A percentile compares a stretch with the other conserved stretches of the same genome.
These are phyloP conservation scores for Boehmeria nivea DNA, from an alignment of 306 rosid species.

Conservation along the genomic window DNA sequence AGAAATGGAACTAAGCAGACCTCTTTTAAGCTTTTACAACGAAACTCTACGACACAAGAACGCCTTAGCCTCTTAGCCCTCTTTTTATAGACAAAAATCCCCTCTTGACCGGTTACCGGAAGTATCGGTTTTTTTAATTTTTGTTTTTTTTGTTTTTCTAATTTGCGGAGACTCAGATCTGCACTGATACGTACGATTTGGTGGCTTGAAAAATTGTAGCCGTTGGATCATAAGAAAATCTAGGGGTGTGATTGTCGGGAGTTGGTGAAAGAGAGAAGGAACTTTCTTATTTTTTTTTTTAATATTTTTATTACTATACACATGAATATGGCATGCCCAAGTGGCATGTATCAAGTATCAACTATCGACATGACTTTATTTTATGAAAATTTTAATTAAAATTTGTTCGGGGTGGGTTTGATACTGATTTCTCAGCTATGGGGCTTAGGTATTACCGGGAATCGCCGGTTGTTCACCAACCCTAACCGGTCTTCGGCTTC, in stretches of 20 bases:
- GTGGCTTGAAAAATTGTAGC: not conserved
- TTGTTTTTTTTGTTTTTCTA: not conserved
- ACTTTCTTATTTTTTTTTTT: not conserved
- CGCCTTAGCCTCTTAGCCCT: not conserved
- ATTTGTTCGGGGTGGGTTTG: too few relatives aligned
- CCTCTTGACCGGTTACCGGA: slow-evolving; percentile 42
- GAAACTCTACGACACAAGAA: slow-evolving; percentile 14
- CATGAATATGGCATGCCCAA: not conserved
- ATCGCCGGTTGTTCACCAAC: slow-evolving; percentile 46
- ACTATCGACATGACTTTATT: too few relatives aligned
- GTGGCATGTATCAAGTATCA: not conserved
- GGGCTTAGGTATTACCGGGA: slow-evolving; percentile 22
- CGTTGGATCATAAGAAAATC: slow-evolving; percentile 27
- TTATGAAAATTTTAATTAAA: too few relatives aligned
- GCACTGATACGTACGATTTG: not conserved
- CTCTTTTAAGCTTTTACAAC: not conserved
- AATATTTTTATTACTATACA: not conserved
- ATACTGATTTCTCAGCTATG: not conserved
- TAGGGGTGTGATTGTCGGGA: slow-evolving; percentile 22
- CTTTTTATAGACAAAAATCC: slow-evolving; percentile 34
- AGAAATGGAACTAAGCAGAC: slow-evolving; percentile 10
- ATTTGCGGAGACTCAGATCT: not conserved
- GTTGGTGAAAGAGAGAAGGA: slow-evolving; percentile 37
- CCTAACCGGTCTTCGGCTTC: slow-evolving; percentile 28
- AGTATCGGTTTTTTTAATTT: slow-evolving; percentile 7